Evolutionary conservation across 2,329 filamentous ascomycete genomes (phyloP), one percentile per base, ranked within the genome.

Genomic region (Aspergillus caelatus): DNA sequence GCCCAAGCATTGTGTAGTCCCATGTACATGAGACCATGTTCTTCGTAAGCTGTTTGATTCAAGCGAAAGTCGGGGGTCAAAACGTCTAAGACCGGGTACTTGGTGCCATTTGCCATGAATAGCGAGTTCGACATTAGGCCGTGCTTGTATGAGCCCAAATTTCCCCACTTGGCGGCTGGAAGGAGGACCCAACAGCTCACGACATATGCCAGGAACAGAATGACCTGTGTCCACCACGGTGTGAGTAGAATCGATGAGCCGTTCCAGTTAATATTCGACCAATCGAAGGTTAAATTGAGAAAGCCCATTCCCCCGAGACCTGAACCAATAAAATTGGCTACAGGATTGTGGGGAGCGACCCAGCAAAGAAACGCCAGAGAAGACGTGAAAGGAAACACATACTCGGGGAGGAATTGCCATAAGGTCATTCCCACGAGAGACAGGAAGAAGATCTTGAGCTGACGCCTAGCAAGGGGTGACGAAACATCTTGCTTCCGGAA

Each of bases 361-460:
- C 86, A 89, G 75, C 87, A 89, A 6, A 89, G 79, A 57, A 88
- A 87, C 2, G 86, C 85, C 9, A 89, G 77, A 0, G 86, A 88
- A 9, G 82, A 84, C 1, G 87, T 78, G 71, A 89, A 84, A 0
- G 86, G 86, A 62, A 88, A 88, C 1, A 84, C 80, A 58, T 82
- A 89, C 70, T 89, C 86, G 0, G 86, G 86, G 0, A 89, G 74
- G 64, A 89, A 88, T 62, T 89, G 86, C 86, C 87, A 89, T 0
- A 87, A 66, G 0, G 82, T 85, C 59, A 88, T 79, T 4, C 79
- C 85, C 0, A 83, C 62, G 0, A 89, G 76, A 0, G 82, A 79
- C 11, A 79, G 72, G 73, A 87, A 88, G 73, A 89, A 88, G 1
- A 88, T 78, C 45, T 78, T 80, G 74, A 85, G 87, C 69, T 87